Evolutionary conservation across 2,329 filamentous ascomycete species (phyloP).

Genomic region (Reticulascus tulasneorum): DNA sequence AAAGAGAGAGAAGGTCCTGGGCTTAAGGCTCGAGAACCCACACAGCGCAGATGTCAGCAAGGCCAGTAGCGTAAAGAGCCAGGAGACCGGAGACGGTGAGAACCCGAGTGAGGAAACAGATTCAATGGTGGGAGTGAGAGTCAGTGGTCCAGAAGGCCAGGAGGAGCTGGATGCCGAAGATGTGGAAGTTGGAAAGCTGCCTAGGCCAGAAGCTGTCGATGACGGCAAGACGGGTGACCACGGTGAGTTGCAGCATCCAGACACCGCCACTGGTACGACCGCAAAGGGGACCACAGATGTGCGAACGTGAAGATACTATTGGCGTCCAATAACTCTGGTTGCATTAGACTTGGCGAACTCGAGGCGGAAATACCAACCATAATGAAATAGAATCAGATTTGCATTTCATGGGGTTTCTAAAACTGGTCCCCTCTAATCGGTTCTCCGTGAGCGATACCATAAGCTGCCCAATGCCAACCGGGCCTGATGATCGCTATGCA

Average conservation of each 20-base stretch:
- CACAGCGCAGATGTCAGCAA: conserved; percentile 65
- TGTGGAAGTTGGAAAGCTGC: conserved; percentile 1
- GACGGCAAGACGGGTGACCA: conserved; percentile 1
- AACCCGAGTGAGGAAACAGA: conserved; percentile 12
- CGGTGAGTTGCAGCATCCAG: conserved; percentile 7
- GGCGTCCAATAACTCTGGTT: too few species aligned
- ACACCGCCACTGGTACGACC: conserved; percentile 9
- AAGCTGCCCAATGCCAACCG: too few species aligned
- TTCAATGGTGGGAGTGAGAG: conserved; percentile 28
- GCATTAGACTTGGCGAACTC: too few species aligned
- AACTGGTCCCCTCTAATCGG: too few species aligned
- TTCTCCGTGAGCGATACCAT: too few species aligned
- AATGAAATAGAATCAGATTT: too few species aligned
- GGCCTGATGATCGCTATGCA: too few species aligned
- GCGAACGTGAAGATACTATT: conserved; percentile 1
- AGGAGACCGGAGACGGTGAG: conserved; percentile 13
- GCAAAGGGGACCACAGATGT: conserved; percentile 5
- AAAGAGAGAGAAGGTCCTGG: conserved; percentile 59
- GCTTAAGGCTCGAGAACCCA: conserved; percentile 61
- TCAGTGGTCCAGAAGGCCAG: conserved; percentile 29
- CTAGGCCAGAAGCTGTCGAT: background rate
- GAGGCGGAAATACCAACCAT: too few species aligned
- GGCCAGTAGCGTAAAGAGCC: conserved; percentile 63
- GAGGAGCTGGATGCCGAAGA: conserved; percentile 24
- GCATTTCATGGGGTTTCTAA: too few species aligned